Conservation (phyloP, 2,329 filamentous ascomycete genomes). For the Diaporthe humulicola region DNA sequence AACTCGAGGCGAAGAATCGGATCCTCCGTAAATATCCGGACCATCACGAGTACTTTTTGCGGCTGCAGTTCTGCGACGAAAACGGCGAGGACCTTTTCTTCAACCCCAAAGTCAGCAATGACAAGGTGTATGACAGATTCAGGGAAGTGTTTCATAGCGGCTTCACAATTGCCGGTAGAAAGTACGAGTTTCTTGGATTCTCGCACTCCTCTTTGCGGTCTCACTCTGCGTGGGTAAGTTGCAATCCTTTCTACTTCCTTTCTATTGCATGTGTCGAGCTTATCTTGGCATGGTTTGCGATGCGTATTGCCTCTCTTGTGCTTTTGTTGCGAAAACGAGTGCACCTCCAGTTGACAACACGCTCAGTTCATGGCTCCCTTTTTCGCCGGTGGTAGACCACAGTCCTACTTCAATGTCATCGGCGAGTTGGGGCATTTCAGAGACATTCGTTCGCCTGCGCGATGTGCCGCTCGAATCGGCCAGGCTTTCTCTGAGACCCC, state of each 20-base stretch:
- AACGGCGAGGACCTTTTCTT: constrained; percentile 74
- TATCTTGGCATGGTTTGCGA: background rate
- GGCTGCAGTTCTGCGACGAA: constrained; percentile 82
- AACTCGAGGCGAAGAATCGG: constrained; percentile 77
- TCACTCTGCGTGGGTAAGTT: constrained; percentile 71
- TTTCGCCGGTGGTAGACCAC: constrained; percentile 46
- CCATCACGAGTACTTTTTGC: constrained; percentile 73
- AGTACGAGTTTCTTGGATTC: constrained; percentile 79
- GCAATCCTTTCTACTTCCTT: rapidly evolving
- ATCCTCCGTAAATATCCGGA: constrained; percentile 76
- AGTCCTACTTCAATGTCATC: constrained; percentile 60
- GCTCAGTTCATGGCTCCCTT: constrained; percentile 65
- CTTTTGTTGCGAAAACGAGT: background rate
- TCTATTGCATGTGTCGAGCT: background rate
- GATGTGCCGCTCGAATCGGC: constrained; percentile 71
- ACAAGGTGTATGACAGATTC: constrained; percentile 71
- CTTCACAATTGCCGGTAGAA: constrained; percentile 73
- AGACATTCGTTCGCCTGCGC: constrained; percentile 65
- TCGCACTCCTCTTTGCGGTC: constrained; percentile 82
- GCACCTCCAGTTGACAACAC: background rate
- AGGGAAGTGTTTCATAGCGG: constrained; percentile 68
- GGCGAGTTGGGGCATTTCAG: constrained; percentile 63
- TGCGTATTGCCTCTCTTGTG: rapidly evolving
- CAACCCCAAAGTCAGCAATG: constrained; percentile 64
- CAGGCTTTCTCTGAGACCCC: constrained; percentile 83